Conservation (phyloP, 2,329 filamentous ascomycete species). For the Cytospora paraplurivora region DNA sequence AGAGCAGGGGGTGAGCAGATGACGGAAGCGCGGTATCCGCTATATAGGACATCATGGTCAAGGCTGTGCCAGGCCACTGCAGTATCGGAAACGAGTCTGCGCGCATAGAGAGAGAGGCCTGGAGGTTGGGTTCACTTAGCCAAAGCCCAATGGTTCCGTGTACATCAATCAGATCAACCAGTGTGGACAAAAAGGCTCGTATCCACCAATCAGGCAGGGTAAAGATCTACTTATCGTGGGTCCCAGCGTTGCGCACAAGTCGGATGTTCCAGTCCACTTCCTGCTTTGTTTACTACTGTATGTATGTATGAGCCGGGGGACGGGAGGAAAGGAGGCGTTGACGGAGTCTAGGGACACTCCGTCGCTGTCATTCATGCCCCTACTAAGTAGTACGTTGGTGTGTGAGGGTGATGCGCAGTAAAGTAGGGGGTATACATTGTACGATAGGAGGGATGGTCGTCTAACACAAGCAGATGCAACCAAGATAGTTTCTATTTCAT, state of each 20-base stretch:
- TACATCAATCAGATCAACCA: background rate
- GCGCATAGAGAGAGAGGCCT: background rate
- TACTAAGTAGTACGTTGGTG: too few relatives aligned
- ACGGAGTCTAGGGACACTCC: too few relatives aligned
- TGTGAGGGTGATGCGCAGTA: too few relatives aligned
- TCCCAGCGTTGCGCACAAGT: background rate
- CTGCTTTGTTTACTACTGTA: background rate
- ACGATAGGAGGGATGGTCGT: too few relatives aligned
- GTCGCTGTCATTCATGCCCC: too few relatives aligned
- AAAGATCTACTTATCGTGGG: background rate
- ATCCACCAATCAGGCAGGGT: background rate
- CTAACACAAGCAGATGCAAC: too few relatives aligned
- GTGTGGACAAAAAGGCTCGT: background rate
- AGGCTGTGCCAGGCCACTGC: background rate
- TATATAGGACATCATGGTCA: background rate
- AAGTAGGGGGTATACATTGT: too few relatives aligned
- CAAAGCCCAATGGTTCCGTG: background rate
- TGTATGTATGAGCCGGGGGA: background rate
- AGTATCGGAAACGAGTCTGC: background rate
- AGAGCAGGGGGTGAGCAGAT: background rate
- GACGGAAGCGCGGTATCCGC: slow-evolving; percentile 4
- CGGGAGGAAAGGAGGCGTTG: background rate
- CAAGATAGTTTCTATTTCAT: too few relatives aligned
- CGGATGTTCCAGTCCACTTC: background rate
- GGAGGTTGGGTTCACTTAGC: background rate